Evolutionary conservation across 2,329 filamentous ascomycete species (phyloP).

Genomic region (Metarhizium brunneum): DNA sequence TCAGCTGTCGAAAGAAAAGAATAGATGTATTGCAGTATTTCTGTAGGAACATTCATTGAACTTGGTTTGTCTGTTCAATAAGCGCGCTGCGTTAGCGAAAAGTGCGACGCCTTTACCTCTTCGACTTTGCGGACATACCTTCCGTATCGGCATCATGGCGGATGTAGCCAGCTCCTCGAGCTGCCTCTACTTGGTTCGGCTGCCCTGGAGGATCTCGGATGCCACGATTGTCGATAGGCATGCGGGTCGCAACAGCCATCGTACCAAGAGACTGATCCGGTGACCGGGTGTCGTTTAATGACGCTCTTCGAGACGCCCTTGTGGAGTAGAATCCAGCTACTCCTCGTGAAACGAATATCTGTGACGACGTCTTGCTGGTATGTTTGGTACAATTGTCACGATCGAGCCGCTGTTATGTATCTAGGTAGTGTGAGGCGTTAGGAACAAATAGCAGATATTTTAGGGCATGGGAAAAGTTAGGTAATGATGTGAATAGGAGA

Average conservation of each 20-base stretch:
- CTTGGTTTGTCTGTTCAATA: constrained; percentile 8
- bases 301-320: constrained; percentile 4
- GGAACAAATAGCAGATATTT: not conserved
- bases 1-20: constrained; percentile 22
- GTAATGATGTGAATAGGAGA: not conserved
- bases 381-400: not conserved
- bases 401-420: not conserved
- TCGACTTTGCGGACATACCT: not conserved
- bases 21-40: constrained; percentile 29
- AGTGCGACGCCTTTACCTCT: not conserved
- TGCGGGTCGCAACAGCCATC: constrained; percentile 10
- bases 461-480: not conserved
- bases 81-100: not conserved
- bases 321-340: constrained; percentile 12
- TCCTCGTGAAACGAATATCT: constrained; percentile 19
- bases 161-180: constrained; percentile 1
- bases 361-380: constrained; percentile 15
- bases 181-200: constrained; percentile 7
- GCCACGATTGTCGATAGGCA: constrained; percentile 9
- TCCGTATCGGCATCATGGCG: not conserved
- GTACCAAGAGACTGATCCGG: constrained; percentile 2
- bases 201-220: constrained; percentile 9
- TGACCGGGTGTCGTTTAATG: constrained; percentile 4
- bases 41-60: constrained; percentile 21
- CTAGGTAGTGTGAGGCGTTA: not conserved